Evolutionary conservation across 78 protist genomes (phyloP), one percentile per base, ranked within the genome.

Genomic region (Fonticula alba): DNA sequence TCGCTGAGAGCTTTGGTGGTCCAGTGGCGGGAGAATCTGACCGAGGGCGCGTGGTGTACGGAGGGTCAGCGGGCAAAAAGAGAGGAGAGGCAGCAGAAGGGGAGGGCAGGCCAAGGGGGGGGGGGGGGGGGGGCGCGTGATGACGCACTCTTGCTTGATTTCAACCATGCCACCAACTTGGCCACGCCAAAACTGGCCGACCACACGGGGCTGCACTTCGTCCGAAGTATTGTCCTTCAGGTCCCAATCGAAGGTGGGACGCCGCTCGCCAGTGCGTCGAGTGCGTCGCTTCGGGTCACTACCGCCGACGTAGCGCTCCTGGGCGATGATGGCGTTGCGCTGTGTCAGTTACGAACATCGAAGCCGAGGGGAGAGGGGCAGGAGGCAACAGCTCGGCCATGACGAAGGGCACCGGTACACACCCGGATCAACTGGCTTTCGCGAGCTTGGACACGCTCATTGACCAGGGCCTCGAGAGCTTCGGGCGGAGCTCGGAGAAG

Each of bases 1-100:
- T 85, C 58, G 11, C 14, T 69, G 27, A 89, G 73, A 17, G 40
- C 26, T 73, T 93, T 93, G 56, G 85, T 87, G 24, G 69, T 31
- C 97, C 98, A 93, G 68, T 86, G 87, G 11, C 57, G 58, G 17
- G n/a, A n/a, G n/a, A n/a, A n/a, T n/a, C n/a, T n/a, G n/a, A n/a
- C n/a, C n/a, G n/a, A n/a, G n/a, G n/a, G n/a, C n/a, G 32, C 55
- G 37, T 66, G 43, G 1, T 27, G 31, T 33, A 2, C 17, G 3
- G 6, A 59, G 36, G 55, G 32, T 60, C 40, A n/a, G n/a, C n/a
- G n/a, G n/a, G n/a, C n/a, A n/a, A n/a, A n/a, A n/a, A n/a, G n/a
- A n/a, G n/a, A n/a, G n/a, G n/a, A 93, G 68, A 83, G 87, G 11
- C 57, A 41, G 17, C n/a, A n/a, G n/a, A n/a, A n/a, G n/a, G n/a